phyloP scores from a whole-genome alignment of 225 moss, liverwort and hornwort genomes.

The Physcomitrellopsis africana region DNA sequence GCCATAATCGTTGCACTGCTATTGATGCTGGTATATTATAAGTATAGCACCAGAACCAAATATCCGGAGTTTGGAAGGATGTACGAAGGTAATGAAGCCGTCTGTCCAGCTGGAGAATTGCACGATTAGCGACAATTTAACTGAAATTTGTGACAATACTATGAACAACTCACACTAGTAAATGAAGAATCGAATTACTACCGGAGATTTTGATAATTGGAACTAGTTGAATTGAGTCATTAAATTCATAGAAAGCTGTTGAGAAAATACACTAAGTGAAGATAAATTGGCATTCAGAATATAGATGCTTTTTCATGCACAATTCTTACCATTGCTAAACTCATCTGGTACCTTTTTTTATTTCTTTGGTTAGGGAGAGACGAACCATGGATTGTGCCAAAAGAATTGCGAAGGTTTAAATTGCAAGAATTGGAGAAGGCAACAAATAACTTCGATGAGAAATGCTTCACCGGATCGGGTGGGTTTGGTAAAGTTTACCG shows the following conservation, averaged over 20 bases:
- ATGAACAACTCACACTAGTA: no score
- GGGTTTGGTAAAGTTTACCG: slow-evolving; percentile 47
- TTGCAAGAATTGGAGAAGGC: slow-evolving; percentile 46
- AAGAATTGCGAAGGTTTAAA: slow-evolving; percentile 43
- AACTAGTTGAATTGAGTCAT: no score
- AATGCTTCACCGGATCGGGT: slow-evolving; percentile 16
- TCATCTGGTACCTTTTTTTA: neutral
- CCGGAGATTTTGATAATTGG: no score
- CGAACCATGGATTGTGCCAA: slow-evolving; percentile 19
- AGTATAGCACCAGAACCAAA: slow-evolving; percentile 4
- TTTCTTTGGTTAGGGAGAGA: slow-evolving; percentile 8
- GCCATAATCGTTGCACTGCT: slow-evolving; percentile 9
- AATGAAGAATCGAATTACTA: no score
- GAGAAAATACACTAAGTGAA: no score
- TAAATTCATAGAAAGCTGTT: no score
- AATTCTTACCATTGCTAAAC: neutral
- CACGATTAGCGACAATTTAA: no score
- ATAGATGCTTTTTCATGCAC: neutral
- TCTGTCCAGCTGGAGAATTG: neutral
- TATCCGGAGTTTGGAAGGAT: slow-evolving; percentile 19
- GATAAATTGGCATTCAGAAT: no score
- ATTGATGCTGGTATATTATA: slow-evolving; percentile 13
- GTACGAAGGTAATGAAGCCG: slow-evolving; percentile 2
- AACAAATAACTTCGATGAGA: slow-evolving; percentile 37
- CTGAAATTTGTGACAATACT: no score